Evolutionary conservation across 2,329 filamentous ascomycete species (phyloP), one percentile per base, ranked within the genome.

Genomic region (Diaporthe velutina): DNA sequence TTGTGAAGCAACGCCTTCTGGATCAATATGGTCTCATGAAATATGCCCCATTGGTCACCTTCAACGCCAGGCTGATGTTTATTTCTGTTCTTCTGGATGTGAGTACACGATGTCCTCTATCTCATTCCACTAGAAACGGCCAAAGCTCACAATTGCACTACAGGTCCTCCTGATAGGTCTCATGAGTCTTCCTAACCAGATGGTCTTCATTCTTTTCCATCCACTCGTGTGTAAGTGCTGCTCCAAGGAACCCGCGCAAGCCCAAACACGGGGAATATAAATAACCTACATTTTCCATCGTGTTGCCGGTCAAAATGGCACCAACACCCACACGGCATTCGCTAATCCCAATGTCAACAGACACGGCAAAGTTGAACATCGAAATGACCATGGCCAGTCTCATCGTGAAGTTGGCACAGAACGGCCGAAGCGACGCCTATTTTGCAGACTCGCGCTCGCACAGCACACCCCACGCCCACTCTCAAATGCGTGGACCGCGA

Each of bases 51-150:
- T 83, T 90, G 0, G 84, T 88, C 4, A 81, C 81, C 10, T 89
- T 89, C 81, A 90, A 89, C 70, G 84, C 86, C 33, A 74, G 73
- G n/a, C 84, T 90, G 22, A 87, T 90, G 78, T 42, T 85, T 6
- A 57, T 90, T 0, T 89, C 88, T 0, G 81, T 90, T 8, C 78
- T 83, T 4, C 88, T 90, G 86, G 88, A 90, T 75, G 82, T 85
- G 76, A 77, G 83, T 77, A 13, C 12, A 40, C 2, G 6, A 8
- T 30, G 25, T 22, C 12, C 30, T 30, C 9, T n/a, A 45, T 10
- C 10, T 17, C 9, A 25, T 5, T 10, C 13, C 17, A 9, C 64
- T 25, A 9, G 17, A 19, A 33, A 4, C 8, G 13, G 33, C 42
- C 5, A 22, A 50, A 33, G 45, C 38, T 60, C 4, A 64, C 12